Conservation (phyloP, 129 eudicot species). For the Flaveria brownii region DNA sequence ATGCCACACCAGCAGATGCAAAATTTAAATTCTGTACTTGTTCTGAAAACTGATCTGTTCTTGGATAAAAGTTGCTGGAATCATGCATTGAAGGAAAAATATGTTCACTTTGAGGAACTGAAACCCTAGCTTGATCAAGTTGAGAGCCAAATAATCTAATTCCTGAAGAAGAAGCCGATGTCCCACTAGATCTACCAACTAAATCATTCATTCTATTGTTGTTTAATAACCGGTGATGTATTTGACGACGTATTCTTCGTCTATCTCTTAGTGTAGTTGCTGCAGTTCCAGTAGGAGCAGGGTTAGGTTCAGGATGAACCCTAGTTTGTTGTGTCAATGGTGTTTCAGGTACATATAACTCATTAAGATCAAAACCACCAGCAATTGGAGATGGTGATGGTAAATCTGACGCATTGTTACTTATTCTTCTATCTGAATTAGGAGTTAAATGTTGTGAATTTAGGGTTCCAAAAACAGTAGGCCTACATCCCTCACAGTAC, state of each 20-base stretch:
- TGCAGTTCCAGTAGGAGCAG: slow-evolving; percentile 51
- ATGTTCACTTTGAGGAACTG: slow-evolving; percentile 42
- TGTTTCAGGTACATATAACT: slow-evolving; percentile 71
- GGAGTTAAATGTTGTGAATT: slow-evolving; percentile 51
- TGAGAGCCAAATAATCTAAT: slow-evolving; percentile 59
- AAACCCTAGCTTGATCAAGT: slow-evolving; percentile 49
- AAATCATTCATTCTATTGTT: slow-evolving; percentile 45
- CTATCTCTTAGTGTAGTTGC: slow-evolving; percentile 64
- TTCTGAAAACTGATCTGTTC: slow-evolving; percentile 41
- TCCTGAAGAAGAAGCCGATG: slow-evolving; percentile 42
- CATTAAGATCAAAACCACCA: slow-evolving; percentile 80
- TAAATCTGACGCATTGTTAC: slow-evolving; percentile 40
- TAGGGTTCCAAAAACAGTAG: slow-evolving; percentile 56
- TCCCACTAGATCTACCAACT: slow-evolving; percentile 36
- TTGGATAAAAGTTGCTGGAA: slow-evolving; percentile 32
- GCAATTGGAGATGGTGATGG: slow-evolving; percentile 55
- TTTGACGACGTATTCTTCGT: slow-evolving; percentile 63
- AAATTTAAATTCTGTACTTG: slow-evolving; percentile 44
- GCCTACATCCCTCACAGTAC: slow-evolving; percentile 94
- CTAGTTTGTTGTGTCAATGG: slow-evolving; percentile 55
- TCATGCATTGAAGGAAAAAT: slow-evolving; percentile 25
- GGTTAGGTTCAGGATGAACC: slow-evolving; percentile 41
- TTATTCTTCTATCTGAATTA: slow-evolving; percentile 51
- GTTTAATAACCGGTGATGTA: slow-evolving; percentile 42
- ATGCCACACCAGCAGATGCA: slow-evolving; percentile 35